Percentiles rank a stretch among this genome's conserved stretches.
Conservation (phyloP, 352 stramenopile genomes). For the Nannochloropsis limnetica region DNA sequence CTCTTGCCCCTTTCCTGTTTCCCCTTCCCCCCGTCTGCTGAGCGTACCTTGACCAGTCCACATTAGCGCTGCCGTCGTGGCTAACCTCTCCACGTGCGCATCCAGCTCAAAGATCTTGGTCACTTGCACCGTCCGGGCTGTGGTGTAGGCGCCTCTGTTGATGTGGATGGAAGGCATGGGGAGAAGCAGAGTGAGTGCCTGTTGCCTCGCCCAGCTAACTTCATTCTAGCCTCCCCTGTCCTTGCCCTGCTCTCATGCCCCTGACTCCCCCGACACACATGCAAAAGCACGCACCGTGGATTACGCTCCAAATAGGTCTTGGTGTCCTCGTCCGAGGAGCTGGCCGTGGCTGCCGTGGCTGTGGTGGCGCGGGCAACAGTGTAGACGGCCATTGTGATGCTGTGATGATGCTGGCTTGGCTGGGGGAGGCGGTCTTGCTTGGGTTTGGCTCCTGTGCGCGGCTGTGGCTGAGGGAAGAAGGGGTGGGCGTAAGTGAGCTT, state of each 20-base stretch:
- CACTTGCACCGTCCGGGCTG: neutral
- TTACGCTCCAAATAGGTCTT: neutral
- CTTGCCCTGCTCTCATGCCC: neutral
- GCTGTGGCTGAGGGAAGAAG: neutral
- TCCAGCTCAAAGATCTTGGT: constrained; percentile 5
- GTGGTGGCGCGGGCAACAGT: neutral
- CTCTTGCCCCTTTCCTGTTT: no score
- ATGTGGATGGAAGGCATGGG: neutral
- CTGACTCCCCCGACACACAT: neutral
- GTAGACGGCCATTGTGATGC: neutral
- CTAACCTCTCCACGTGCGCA: constrained; percentile 24
- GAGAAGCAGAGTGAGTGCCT: neutral
- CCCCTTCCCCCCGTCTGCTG: neutral
- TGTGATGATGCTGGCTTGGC: neutral
- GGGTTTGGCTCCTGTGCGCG: neutral
- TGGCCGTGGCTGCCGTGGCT: neutral
- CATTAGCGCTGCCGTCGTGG: constrained; percentile 16
- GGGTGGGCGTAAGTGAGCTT: neutral
- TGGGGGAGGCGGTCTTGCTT: no score
- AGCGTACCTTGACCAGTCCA: neutral
- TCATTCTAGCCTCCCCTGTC: neutral
- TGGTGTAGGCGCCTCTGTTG: constrained; percentile 34
- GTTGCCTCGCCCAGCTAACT: neutral
- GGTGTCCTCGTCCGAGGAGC: neutral
- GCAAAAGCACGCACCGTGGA: neutral